These are phyloP conservation scores for Williopsis jadinii DNA, from an alignment of 1,139 yeast species.

Conservation along the genomic window DNA sequence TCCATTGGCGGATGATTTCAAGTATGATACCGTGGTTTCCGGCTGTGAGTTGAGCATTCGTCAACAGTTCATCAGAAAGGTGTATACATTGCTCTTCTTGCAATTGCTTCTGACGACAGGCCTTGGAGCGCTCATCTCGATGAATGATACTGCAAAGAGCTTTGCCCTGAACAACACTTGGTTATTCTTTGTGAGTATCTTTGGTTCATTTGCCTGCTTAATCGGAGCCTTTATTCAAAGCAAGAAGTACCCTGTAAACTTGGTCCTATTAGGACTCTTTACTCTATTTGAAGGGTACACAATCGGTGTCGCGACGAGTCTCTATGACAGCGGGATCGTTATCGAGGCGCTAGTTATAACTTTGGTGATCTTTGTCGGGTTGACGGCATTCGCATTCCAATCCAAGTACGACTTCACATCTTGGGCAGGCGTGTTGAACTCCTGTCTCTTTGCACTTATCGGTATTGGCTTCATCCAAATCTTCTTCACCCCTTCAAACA, in stretches of 20 bases:
- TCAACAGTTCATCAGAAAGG: slow-evolving; percentile 71
- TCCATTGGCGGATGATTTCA: slow-evolving; percentile 70
- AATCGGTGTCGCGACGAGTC: slow-evolving; percentile 60
- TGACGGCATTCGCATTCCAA: slow-evolving; percentile 73
- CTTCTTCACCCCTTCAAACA: slow-evolving; percentile 56
- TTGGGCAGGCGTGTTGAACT: slow-evolving; percentile 60
- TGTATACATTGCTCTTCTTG: slow-evolving; percentile 60
- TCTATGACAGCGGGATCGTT: slow-evolving; percentile 58
- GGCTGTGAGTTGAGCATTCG: slow-evolving; percentile 73
- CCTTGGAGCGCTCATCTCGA: slow-evolving; percentile 49
- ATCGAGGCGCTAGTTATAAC: slow-evolving; percentile 71
- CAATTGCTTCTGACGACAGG: slow-evolving; percentile 60
- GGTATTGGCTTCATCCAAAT: slow-evolving; percentile 66
- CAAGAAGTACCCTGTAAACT: slow-evolving; percentile 58
- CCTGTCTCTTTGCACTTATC: slow-evolving; percentile 60
- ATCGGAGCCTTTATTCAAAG: slow-evolving; percentile 54
- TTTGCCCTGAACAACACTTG: slow-evolving; percentile 61
- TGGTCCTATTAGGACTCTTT: slow-evolving; percentile 54
- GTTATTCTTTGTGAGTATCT: slow-evolving; percentile 49
- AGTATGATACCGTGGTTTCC: slow-evolving; percentile 71
- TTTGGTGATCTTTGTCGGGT: slow-evolving; percentile 60
- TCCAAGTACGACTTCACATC: slow-evolving; percentile 74
- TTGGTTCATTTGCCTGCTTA: slow-evolving; percentile 58
- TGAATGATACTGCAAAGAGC: slow-evolving; percentile 38
- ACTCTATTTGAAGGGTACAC: slow-evolving; percentile 72